A percentile compares a stretch with the other conserved stretches of the same genome.
Conservation (phyloP, 768 basidiomycete species). For the Russula sp. region DNA sequence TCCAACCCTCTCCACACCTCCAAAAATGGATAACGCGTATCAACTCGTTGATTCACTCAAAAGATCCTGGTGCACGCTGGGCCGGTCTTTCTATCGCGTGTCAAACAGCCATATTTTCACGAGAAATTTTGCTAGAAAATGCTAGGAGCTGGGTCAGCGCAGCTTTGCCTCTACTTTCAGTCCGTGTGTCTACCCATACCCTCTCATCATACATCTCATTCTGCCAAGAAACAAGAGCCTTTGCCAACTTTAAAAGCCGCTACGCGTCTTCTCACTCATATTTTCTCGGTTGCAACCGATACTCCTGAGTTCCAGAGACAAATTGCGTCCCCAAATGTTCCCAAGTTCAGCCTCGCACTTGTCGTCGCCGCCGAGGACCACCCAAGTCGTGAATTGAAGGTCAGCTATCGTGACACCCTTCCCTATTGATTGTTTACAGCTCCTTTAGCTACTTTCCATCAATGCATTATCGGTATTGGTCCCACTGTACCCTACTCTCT, state of each 20-base stretch:
- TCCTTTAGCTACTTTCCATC: constrained; percentile 39
- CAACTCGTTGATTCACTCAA: constrained; percentile 69
- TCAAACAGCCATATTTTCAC: constrained; percentile 55
- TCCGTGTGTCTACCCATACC: constrained; percentile 39
- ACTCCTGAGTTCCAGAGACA: constrained; percentile 81
- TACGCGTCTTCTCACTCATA: constrained; percentile 54
- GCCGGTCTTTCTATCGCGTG: constrained; percentile 71
- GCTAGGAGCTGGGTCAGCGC: constrained; percentile 68
- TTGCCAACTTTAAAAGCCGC: constrained; percentile 53
- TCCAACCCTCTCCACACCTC: constrained; percentile 58
- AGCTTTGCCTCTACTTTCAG: constrained; percentile 60
- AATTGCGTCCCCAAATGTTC: constrained; percentile 60
- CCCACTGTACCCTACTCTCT: constrained; percentile 59
- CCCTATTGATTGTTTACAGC: neutral
- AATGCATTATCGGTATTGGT: constrained; percentile 52
- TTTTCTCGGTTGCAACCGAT: constrained; percentile 56
- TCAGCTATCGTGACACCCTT: constrained; percentile 28
- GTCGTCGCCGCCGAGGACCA: constrained; percentile 50
- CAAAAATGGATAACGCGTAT: constrained; percentile 74
- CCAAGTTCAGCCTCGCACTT: constrained; percentile 61
- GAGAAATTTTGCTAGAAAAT: constrained; percentile 55
- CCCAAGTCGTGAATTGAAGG: constrained; percentile 48
- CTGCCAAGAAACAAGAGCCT: constrained; percentile 61
- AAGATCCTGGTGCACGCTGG: constrained; percentile 74
- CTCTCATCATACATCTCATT: constrained; percentile 27